Percentiles rank a stretch among this genome's conserved stretches.
phyloP scores from a whole-genome alignment of 2,329 filamentous ascomycete species.

The Cyphellophora attinorum region DNA sequence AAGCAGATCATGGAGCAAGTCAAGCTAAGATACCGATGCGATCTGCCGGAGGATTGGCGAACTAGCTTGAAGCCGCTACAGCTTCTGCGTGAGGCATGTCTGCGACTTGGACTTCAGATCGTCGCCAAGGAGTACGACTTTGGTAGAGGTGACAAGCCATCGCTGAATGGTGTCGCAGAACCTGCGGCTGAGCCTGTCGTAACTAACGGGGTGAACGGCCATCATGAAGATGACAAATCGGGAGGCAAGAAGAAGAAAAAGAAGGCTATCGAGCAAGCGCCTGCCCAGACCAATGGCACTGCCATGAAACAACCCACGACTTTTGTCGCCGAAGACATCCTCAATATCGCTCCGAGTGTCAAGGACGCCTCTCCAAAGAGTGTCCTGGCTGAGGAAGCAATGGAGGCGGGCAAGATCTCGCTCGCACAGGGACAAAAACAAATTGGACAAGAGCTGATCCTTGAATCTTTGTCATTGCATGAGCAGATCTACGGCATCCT shows the following conservation, averaged over 20 bases:
- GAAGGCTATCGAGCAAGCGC: constrained; percentile 35
- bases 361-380: constrained; percentile 92
- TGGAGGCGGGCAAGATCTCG: constrained; percentile 94
- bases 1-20: constrained; percentile 64
- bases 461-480: constrained; percentile 92
- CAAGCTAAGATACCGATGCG: constrained; percentile 64
- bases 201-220: constrained; percentile 26
- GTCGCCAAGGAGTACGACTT: constrained; percentile 70
- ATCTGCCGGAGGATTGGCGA: constrained; percentile 59
- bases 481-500: constrained; percentile 98
- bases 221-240: constrained; percentile 27
- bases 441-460: constrained; percentile 83
- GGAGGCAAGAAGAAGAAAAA: constrained; percentile 54
- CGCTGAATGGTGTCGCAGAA: constrained; percentile 16
- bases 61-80: constrained; percentile 63
- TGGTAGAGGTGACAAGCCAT: constrained; percentile 32
- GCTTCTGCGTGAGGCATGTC: constrained; percentile 74
- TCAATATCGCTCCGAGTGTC: constrained; percentile 87
- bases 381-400: constrained; percentile 82
- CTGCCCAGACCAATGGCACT: constrained; percentile 22
- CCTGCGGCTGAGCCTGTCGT: constrained; percentile 19
- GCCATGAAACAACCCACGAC: constrained; percentile 44
- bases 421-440: constrained; percentile 91
- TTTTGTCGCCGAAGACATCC: constrained; percentile 74
- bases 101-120: constrained; percentile 86